phyloP scores from a whole-genome alignment of 2,329 filamentous ascomycete species.

The Cytospora piceae region DNA sequence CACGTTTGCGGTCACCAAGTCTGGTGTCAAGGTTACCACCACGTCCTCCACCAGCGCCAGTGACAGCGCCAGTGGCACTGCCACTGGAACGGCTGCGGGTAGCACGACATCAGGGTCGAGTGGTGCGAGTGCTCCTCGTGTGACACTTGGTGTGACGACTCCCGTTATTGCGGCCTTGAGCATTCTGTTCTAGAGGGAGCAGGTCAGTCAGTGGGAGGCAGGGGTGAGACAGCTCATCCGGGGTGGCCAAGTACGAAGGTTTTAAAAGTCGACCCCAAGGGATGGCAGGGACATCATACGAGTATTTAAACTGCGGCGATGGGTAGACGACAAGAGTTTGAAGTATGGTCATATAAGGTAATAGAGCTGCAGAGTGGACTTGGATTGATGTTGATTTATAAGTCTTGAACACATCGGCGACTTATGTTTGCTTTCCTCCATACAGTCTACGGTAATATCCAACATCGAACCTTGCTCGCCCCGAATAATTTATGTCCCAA shows the following conservation, averaged over 20 bases:
- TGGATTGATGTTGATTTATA: background rate
- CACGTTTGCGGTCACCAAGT: constrained; percentile 34
- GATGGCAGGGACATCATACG: background rate
- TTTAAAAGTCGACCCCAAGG: no score
- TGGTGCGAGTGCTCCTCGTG: constrained; percentile 13
- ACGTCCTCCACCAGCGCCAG: constrained; percentile 36
- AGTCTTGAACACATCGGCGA: background rate
- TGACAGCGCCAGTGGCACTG: constrained; percentile 30
- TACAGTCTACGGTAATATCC: background rate
- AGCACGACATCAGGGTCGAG: constrained; percentile 30
- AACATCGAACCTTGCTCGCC: background rate
- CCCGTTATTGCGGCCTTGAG: background rate
- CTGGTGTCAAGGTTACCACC: constrained; percentile 34
- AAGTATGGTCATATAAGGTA: background rate
- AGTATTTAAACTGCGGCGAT: background rate
- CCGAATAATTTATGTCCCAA: no score
- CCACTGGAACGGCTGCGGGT: constrained; percentile 30
- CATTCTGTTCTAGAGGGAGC: background rate
- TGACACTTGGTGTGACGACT: constrained; percentile 26
- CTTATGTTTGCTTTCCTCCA: background rate
- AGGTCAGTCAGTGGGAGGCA: background rate
- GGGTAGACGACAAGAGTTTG: background rate
- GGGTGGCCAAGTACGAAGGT: no score
- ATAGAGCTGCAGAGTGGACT: background rate
- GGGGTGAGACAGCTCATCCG: no score